Conservation (phyloP, 306 rosid species). For the Lablab purpureus region DNA sequence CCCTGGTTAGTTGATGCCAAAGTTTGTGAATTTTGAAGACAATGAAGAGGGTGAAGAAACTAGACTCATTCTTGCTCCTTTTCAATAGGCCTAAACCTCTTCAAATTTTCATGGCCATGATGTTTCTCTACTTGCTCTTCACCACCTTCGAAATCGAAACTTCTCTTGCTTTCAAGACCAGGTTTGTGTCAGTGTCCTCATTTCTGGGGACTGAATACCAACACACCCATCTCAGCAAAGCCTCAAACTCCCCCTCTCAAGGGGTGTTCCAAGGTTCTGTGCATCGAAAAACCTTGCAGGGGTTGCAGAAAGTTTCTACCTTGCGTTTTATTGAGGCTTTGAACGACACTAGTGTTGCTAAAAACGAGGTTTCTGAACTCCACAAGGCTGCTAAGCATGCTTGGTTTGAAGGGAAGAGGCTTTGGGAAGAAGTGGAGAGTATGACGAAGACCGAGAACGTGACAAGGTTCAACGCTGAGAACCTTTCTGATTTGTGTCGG, state of each 20-base stretch:
- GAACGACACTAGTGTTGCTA: slow-evolving; percentile 44
- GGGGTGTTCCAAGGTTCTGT: slow-evolving; percentile 48
- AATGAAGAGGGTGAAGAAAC: slow-evolving; percentile 71
- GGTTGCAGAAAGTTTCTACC: slow-evolving; percentile 65
- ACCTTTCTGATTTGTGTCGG: slow-evolving; percentile 63
- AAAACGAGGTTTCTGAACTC: slow-evolving; percentile 55
- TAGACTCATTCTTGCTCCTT: slow-evolving; percentile 49
- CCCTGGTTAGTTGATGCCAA: background rate
- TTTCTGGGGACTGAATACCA: slow-evolving; percentile 46
- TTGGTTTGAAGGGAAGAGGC: slow-evolving; percentile 62
- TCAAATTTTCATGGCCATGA: slow-evolving; percentile 58
- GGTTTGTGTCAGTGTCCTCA: slow-evolving; percentile 50
- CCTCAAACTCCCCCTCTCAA: slow-evolving; percentile 43
- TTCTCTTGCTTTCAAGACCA: slow-evolving; percentile 53
- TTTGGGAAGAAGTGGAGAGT: slow-evolving; percentile 64
- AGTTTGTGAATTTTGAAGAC: slow-evolving; percentile 23
- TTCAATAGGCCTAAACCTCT: slow-evolving; percentile 56
- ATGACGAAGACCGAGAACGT: slow-evolving; percentile 41
- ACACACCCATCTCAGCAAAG: slow-evolving; percentile 39
- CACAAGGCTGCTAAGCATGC: slow-evolving; percentile 62
- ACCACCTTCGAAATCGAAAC: slow-evolving; percentile 71
- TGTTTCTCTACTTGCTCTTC: slow-evolving; percentile 60
- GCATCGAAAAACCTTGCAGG: slow-evolving; percentile 53
- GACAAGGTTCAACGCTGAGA: slow-evolving; percentile 39
- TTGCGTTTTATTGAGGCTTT: slow-evolving; percentile 57